Evolutionary conservation across 2,329 filamentous ascomycete species (phyloP), one percentile per base, ranked within the genome.

Genomic region (Elsinoe necatrix): DNA sequence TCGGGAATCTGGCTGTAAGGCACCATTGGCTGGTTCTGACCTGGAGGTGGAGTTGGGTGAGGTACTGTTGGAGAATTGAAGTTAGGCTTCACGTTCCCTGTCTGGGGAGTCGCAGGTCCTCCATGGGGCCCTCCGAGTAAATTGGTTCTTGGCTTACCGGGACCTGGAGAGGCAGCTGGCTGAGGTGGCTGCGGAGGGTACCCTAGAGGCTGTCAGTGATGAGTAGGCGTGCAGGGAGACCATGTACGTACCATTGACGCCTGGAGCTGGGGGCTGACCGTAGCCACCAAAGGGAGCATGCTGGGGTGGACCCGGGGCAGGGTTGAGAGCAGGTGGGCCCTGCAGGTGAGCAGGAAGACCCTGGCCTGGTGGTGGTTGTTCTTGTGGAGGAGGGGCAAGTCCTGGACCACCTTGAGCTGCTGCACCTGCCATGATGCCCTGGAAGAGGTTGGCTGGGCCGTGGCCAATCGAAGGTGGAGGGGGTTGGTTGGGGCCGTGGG

Each of bases 361-460:
- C 65, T 78, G 79, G 61, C 79, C 77, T 68, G 79, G 80, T 63
- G 77, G 77, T 29, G 52, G 52, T 64, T 81, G 77, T 64, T 81
- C 78, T 71, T 83, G 81, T 20, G 67, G 68, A 61, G 87, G 87
- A 62, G 75, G 75, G 1, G 90, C 90, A 64, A 95, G 84, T 59
- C 88, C 89, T 61, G 89, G 87, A 60, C 87, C 89, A 65, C 85
- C 87, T 74, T 92, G 89, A 65, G 85, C 87, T 61, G 81, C 83
- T 71, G 84, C 84, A 62, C 92, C 92, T 57, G 91, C 84, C 89
- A 98, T 97, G 68, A 97, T 95, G 57, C 89, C 90, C 63, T 89
- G 90, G 68, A 98, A 97, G 39, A 97, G 80, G 67, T 95, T 93
- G 69, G 87, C 92, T 57, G 84, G 83, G 23, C 92, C 91, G 67